Base-by-base conservation (phyloP, 192 early-diverging fungal genomes). In the Coemansia sp. region DNA sequence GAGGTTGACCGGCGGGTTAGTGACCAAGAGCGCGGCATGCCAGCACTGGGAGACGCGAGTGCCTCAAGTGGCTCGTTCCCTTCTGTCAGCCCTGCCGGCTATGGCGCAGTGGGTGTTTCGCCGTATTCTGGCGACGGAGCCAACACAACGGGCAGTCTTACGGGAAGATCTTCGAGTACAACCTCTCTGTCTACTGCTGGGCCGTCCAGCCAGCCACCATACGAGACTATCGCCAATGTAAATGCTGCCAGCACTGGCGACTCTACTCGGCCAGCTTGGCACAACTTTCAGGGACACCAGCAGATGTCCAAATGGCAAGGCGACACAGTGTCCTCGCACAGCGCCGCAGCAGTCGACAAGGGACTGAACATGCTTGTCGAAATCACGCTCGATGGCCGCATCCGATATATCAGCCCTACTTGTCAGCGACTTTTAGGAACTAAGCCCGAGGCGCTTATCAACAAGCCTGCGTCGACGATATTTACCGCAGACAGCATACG, bases 351-450 rank as follows among this genome's bases (percentile, higher is more conserved):
- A 4, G 62, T 68, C 7, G 79, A 81, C 58, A 73, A 65, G 32
- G 70, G 74, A 0, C 62, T 76, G 15, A 81, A 76, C 36, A 76
- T 81, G 74, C 64, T 81, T 5, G 41, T 81, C 0, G 79, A 81
- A 59, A 51, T 76, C 1, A 45, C 63, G 5, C 42, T 81, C 37
- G 79, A 81, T 4, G 79, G 74, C 19, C 74, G 71, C 25, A 76
- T 81, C 7, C 70, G 79, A 27, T 81, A 81, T 15, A 73, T 81
- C 45, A 81, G 79, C 34, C 79, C 79, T 1, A 69, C 74, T 4
- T 70, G 79, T 19, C 70, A 45, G 41, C 70, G 53, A 1, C 64
- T 81, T 5, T 53, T 81, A 5, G 79, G 70, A 2, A 58, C 68
- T 1, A 65, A 68, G 39, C 70, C 74, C 14, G 70, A 69, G 4